Conservation (phyloP, 192 early-diverging fungal species). For the Entomortierella chlamydospora region DNA sequence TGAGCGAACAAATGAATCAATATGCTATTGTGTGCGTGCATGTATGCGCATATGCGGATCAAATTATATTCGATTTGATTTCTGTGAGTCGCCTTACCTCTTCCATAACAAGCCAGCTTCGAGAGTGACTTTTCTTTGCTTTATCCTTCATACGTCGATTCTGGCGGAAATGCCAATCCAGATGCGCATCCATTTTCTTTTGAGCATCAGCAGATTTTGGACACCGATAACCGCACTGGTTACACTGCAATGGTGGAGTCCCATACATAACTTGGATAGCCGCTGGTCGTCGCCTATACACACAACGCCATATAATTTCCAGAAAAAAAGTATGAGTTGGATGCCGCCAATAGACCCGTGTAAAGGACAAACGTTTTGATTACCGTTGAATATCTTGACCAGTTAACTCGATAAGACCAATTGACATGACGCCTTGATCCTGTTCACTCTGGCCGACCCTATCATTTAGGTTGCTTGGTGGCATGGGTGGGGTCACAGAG, state of each 20-base stretch:
- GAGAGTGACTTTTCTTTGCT: slow-evolving; percentile 82
- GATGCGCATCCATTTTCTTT: slow-evolving; percentile 82
- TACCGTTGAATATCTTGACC: slow-evolving; percentile 62
- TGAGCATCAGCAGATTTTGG: slow-evolving; percentile 72
- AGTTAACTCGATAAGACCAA: slow-evolving; percentile 59
- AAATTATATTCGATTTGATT: neutral
- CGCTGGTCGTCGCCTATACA: slow-evolving; percentile 62
- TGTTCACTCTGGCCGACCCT: slow-evolving; percentile 25
- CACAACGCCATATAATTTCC: slow-evolving; percentile 10
- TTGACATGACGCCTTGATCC: slow-evolving; percentile 37
- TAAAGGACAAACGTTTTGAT: neutral
- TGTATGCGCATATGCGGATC: neutral
- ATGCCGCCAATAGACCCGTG: too few relatives aligned
- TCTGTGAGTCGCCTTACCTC: slow-evolving; percentile 47
- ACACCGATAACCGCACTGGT: slow-evolving; percentile 93
- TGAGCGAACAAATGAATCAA: slow-evolving; percentile 7
- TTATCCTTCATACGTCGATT: slow-evolving; percentile 89
- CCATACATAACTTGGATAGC: slow-evolving; percentile 78
- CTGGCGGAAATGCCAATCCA: slow-evolving; percentile 98
- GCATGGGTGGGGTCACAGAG: neutral
- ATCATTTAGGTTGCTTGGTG: slow-evolving; percentile 3
- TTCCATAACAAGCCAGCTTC: slow-evolving; percentile 89
- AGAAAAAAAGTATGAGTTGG: too few relatives aligned
- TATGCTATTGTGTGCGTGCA: neutral
- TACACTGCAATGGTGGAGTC: slow-evolving; percentile 82